These are phyloP conservation scores for Eremochloa ophiuroides DNA, from an alignment of 176 grass and related monocot species.

Conservation along the genomic window DNA sequence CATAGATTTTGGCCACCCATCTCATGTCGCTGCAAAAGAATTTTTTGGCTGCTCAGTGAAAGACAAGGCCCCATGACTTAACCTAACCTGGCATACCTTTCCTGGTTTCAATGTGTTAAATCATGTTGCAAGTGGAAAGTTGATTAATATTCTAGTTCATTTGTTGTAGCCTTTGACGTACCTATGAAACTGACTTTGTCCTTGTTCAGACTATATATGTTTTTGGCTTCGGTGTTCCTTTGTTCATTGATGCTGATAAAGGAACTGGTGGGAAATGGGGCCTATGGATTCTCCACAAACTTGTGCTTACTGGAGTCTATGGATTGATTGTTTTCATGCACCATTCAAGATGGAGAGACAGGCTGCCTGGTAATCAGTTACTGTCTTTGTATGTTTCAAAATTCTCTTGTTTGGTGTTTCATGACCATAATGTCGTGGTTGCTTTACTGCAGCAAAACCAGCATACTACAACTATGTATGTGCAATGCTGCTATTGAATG, in stretches of 20 bases:
- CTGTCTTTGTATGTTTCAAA: conserved; percentile 2
- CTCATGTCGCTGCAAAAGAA: neutral
- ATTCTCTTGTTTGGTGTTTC: neutral
- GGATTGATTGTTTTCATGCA: conserved; percentile 85
- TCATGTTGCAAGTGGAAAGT: conserved; percentile 3
- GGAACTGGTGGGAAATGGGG: conserved; percentile 85
- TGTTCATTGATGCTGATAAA: conserved; percentile 73
- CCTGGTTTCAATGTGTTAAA: neutral
- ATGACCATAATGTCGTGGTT: conserved; percentile 18
- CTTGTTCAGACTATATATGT: conserved; percentile 82
- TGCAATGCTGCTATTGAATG: conserved; percentile 79
- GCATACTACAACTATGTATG: conserved; percentile 95
- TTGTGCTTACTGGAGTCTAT: conserved; percentile 90
- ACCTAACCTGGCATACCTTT: neutral
- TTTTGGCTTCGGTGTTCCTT: conserved; percentile 76
- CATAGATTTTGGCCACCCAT: neutral
- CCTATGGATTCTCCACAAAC: conserved; percentile 77
- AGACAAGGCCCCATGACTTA: neutral
- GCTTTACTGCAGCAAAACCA: conserved; percentile 72
- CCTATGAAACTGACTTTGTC: conserved; percentile 13
- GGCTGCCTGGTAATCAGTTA: conserved; percentile 71
- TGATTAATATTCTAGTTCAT: neutral
- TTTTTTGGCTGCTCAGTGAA: neutral
- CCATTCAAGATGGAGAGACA: conserved; percentile 96
- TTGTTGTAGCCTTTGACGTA: neutral